Base-by-base conservation (phyloP, 768 basidiomycete species). In the Russula emetica region DNA sequence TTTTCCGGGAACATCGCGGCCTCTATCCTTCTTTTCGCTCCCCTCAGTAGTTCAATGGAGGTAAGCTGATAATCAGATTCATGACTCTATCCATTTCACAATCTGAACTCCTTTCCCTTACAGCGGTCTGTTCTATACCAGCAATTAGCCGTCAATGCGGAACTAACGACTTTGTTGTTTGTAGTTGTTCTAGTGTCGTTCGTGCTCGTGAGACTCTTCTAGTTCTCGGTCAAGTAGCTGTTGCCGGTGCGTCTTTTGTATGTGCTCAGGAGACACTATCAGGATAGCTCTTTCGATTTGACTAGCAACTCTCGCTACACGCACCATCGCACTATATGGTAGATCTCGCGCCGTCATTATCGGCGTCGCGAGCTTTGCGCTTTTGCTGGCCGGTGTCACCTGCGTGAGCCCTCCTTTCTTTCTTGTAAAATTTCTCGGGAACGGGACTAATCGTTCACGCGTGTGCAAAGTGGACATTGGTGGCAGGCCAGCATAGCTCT, bases 271-370 rank as follows among this genome's bases (percentile, higher is more conserved):
- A 26, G 38, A 32, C 10, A 8, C 22, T 3, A 32, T 14, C 34
- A 34, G 14, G 18, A 38, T 22, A 45, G n/a, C 57, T 51, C 5
- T 55, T 38, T 49, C 38, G 5, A 26, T 18, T 58, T 45, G 38
- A 55, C 18, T 38, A 82, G 80, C 75, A 62, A 76, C 79, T 34
- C 74, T 83, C 32, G 76, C 77, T 14, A 70, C 81, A 47, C 79
- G 83, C 45, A 79, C 79, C 56, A 80, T 78, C 61, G 83, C 84
- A 5, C 70, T 85, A 16, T 84, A 82, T 61, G 72, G 74, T 13
- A 70, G 78, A 40, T 78, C 77, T 22, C 64, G 73, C 50, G 73
- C 74, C 22, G 69, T 83, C 40, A 63, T 79, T n/a, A 61, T 67
- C 6, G 73, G 70, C 34, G 69, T 83, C 70, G 20, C 79, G 1